Percentiles rank a stretch among this genome's conserved stretches.
phyloP scores from a whole-genome alignment of 2,329 filamentous ascomycete species.

The Fusarium ambrosium region DNA sequence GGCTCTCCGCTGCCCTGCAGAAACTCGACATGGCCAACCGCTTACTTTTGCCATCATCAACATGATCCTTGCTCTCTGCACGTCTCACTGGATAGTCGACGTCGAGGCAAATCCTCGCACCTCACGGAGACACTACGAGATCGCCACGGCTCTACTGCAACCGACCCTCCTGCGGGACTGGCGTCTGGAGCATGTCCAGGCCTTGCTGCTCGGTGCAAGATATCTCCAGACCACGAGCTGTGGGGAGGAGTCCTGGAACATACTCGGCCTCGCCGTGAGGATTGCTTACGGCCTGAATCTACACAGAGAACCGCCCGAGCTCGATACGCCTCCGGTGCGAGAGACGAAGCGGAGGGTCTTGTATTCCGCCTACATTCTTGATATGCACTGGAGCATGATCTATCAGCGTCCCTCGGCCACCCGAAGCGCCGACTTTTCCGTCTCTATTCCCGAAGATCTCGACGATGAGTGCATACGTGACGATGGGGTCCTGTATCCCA shows the following conservation, averaged over 20 bases:
- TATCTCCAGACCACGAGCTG: background rate
- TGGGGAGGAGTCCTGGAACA: background rate
- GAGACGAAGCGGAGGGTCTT: background rate
- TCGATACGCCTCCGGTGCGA: background rate
- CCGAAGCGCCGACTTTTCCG: background rate
- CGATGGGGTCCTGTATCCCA: background rate
- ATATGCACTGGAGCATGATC: slow-evolving; percentile 1
- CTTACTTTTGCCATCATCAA: slow-evolving; percentile 1
- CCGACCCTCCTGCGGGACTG: background rate
- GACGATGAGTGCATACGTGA: background rate
- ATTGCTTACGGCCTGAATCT: background rate
- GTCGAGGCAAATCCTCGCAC: background rate
- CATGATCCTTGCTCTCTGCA: slow-evolving; percentile 5
- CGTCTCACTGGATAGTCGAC: slow-evolving; percentile 2
- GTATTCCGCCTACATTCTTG: background rate
- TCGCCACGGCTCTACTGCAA: background rate
- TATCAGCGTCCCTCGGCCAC: background rate
- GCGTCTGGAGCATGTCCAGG: background rate
- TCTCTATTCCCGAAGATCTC: background rate
- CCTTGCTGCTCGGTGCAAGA: background rate
- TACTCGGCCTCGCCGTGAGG: background rate
- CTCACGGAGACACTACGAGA: background rate
- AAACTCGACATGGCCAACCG: slow-evolving; percentile 40
- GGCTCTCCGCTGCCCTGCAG: slow-evolving; percentile 44
- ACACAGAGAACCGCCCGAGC: background rate